phyloP scores from a whole-genome alignment of 495 filamentous ascomycete genomes.

The Hypoxylon fuscum region DNA sequence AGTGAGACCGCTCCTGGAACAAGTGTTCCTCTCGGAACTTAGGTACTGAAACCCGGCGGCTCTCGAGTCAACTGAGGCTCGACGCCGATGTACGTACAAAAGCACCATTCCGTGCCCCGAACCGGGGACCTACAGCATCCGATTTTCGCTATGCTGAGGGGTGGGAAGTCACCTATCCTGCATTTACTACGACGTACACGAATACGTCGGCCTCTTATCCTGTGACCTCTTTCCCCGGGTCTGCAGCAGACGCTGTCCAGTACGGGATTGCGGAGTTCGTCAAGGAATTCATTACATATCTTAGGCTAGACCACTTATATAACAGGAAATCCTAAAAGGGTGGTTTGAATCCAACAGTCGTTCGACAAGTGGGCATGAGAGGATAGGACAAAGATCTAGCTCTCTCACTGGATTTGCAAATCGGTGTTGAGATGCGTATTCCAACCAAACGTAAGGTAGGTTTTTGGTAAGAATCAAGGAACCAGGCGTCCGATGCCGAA shows the following conservation, averaged over 20 bases:
- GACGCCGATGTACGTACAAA: conserved; percentile 13
- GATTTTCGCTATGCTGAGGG: conserved; percentile 31
- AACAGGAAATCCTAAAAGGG: conserved; percentile 7
- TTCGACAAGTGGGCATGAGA: conserved; percentile 15
- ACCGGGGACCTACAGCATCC: conserved; percentile 30
- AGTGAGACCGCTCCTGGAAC: conserved; percentile 10
- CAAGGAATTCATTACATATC: conserved; percentile 6
- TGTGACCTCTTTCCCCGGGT: conserved; percentile 16
- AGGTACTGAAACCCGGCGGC: conserved; percentile 8
- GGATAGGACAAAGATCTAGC: conserved; percentile 11
- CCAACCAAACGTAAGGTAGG: conserved; percentile 1
- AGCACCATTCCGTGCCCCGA: conserved; percentile 14
- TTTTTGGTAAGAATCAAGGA: not conserved
- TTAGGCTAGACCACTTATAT: conserved; percentile 19
- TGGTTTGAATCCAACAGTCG: conserved; percentile 6
- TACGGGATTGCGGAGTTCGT: conserved; percentile 19
- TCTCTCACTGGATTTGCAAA: conserved; percentile 18
- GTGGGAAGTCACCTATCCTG: conserved; percentile 12
- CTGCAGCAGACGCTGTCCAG: conserved; percentile 23
- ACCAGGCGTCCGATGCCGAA: not conserved
- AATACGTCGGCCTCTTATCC: conserved; percentile 25
- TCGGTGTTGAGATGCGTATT: conserved; percentile 7
- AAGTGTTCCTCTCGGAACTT: conserved; percentile 14
- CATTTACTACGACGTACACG: conserved; percentile 34
- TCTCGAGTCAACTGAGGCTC: conserved; percentile 26